Conservation (phyloP, 306 rosid species). For the Betula pendula region DNA sequence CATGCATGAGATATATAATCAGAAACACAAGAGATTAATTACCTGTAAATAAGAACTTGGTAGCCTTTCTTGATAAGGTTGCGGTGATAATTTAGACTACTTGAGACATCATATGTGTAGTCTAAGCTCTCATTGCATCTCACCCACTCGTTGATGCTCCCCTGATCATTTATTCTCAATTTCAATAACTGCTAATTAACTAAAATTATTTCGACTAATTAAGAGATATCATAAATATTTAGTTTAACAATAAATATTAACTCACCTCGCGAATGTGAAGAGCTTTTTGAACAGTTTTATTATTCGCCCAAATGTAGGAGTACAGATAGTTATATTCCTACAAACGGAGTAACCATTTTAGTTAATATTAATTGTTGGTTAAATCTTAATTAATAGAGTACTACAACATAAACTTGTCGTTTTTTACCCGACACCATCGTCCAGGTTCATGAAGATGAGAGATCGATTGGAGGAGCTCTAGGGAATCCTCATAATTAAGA, state of each 20-base stretch:
- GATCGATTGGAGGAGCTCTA: neutral
- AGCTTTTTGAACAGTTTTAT: constrained; percentile 16
- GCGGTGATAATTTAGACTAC: constrained; percentile 24
- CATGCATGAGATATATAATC: no score
- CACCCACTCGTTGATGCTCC: constrained; percentile 22
- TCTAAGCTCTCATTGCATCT: constrained; percentile 30
- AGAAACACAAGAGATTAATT: neutral
- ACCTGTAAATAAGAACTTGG: constrained; percentile 37
- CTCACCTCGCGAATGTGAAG: constrained; percentile 28
- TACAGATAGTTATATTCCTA: constrained; percentile 2
- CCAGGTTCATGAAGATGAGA: neutral
- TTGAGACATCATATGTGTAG: constrained; percentile 13
- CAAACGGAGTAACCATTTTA: neutral
- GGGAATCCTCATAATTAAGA: neutral
- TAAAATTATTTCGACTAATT: no score
- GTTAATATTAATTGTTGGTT: no score
- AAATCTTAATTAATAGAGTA: neutral
- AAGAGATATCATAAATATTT: no score
- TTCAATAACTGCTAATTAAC: no score
- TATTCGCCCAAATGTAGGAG: constrained; percentile 28
- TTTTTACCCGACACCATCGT: constrained; percentile 3
- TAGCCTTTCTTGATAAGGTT: constrained; percentile 30
- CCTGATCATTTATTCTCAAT: constrained; percentile 9
- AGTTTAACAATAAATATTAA: no score
- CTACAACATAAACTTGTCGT: neutral